Conservation (phyloP, 176 grass and related monocot genomes). For the Thalia dealbata region DNA sequence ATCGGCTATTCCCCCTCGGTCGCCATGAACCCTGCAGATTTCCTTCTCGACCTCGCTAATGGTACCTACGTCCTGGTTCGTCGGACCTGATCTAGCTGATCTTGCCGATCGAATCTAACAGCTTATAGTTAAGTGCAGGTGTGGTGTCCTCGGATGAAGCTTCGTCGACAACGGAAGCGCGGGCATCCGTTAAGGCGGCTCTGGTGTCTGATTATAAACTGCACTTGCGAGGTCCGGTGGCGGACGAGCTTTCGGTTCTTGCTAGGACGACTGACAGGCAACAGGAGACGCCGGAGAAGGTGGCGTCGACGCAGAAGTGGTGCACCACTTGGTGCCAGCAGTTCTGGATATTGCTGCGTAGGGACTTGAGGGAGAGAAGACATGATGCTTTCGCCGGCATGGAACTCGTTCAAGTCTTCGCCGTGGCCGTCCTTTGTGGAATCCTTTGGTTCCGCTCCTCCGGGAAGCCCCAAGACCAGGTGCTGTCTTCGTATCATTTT, state of each 20-base stretch:
- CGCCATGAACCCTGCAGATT: conserved; percentile 37
- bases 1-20: conserved; percentile 26
- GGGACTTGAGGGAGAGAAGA: conserved; percentile 31
- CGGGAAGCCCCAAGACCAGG: conserved; percentile 29
- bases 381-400: conserved; percentile 22
- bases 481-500: background rate
- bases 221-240: conserved; percentile 6
- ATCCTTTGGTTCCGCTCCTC: conserved; percentile 25
- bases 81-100: no score
- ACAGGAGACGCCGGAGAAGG: background rate
- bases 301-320: conserved; percentile 18
- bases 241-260: conserved; percentile 19
- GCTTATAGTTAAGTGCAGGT: conserved; percentile 3
- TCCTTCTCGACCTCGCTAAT: conserved; percentile 46
- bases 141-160: conserved; percentile 16
- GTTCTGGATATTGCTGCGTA: conserved; percentile 26
- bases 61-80: conserved; percentile 9
- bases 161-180: background rate
- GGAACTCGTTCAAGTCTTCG: conserved; percentile 19
- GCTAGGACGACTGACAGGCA: background rate
- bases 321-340: conserved; percentile 38
- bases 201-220: conserved; percentile 19
- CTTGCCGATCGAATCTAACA: background rate
- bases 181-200: conserved; percentile 9
- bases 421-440: conserved; percentile 16